Evolutionary conservation across 257 asterid species (phyloP).

Genomic region (Agastache rugosa): DNA sequence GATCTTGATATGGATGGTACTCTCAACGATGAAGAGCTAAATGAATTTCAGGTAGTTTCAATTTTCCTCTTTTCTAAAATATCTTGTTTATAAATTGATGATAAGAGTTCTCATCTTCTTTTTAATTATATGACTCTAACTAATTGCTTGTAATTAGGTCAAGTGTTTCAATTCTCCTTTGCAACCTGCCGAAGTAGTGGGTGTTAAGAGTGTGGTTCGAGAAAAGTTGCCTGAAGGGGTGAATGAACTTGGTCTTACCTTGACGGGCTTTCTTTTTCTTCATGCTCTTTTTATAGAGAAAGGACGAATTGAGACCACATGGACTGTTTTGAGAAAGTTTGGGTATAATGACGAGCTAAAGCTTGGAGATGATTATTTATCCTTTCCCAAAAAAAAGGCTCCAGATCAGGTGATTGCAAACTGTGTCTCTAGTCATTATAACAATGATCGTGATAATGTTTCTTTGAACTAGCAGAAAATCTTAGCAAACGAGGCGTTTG

Average conservation of each 20-base stretch:
- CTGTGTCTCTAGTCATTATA: slow-evolving; percentile 10
- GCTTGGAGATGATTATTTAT: slow-evolving; percentile 73
- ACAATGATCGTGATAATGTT: slow-evolving; percentile 22
- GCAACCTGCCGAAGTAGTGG: slow-evolving; percentile 86
- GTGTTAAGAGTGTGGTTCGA: slow-evolving; percentile 87
- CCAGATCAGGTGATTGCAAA: slow-evolving; percentile 85
- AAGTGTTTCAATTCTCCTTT: slow-evolving; percentile 91
- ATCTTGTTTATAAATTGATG: background rate
- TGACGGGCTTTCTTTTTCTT: slow-evolving; percentile 87
- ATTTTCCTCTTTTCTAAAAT: background rate
- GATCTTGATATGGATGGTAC: slow-evolving; percentile 95
- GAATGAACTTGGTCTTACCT: slow-evolving; percentile 85
- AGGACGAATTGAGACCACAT: slow-evolving; percentile 88
- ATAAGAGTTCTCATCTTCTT: slow-evolving; percentile 5
- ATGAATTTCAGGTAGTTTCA: slow-evolving; percentile 83
- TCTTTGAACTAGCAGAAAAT: slow-evolving; percentile 7
- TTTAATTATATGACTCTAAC: slow-evolving; percentile 18
- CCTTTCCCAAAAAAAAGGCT: slow-evolving; percentile 74
- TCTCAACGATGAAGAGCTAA: slow-evolving; percentile 86
- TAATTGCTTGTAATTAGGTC: slow-evolving; percentile 54
- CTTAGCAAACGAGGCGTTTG: background rate
- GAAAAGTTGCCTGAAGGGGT: slow-evolving; percentile 93
- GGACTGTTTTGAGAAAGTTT: slow-evolving; percentile 91
- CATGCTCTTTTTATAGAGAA: slow-evolving; percentile 96
- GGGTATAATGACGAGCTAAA: slow-evolving; percentile 86